Evolutionary conservation across 2,329 filamentous ascomycete species (phyloP).

Genomic region (Pseudovirgaria hyperparasitica): DNA sequence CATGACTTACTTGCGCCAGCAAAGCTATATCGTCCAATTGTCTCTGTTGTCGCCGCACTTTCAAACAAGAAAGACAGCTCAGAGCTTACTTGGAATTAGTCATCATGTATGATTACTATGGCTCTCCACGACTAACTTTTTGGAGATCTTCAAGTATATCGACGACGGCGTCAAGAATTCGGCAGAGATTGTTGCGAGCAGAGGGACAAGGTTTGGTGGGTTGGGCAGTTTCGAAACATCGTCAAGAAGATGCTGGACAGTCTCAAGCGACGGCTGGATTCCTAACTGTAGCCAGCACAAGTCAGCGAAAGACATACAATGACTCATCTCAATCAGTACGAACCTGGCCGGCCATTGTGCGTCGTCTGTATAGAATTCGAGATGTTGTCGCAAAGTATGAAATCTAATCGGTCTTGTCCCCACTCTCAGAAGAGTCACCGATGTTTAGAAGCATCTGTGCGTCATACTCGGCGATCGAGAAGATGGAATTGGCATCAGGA

Average conservation of each 20-base stretch:
- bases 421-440: constrained; percentile 8
- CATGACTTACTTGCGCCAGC: constrained; percentile 61
- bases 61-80: constrained; percentile 91
- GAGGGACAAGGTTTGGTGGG: constrained; percentile 65
- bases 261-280: constrained; percentile 49
- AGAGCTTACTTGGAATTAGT: constrained; percentile 31
- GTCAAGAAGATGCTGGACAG: constrained; percentile 43
- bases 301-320: too few species aligned
- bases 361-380: constrained; percentile 4
- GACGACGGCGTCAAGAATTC: constrained; percentile 91
- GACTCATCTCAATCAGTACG: too few species aligned
- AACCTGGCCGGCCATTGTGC: constrained; percentile 18
- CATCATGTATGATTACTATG: constrained; percentile 5
- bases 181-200: constrained; percentile 76
- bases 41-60: constrained; percentile 82
- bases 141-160: constrained; percentile 83
- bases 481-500: too few species aligned
- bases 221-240: constrained; percentile 38
- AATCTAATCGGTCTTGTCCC: constrained; percentile 13
- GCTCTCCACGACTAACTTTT: constrained; percentile 48
- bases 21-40: constrained; percentile 90
- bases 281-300: constrained; percentile 27
- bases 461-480: background rate
- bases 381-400: too few species aligned
- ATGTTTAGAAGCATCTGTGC: background rate